phyloP scores from a whole-genome alignment of 2,329 filamentous ascomycete genomes.

The Drechslera avenae region DNA sequence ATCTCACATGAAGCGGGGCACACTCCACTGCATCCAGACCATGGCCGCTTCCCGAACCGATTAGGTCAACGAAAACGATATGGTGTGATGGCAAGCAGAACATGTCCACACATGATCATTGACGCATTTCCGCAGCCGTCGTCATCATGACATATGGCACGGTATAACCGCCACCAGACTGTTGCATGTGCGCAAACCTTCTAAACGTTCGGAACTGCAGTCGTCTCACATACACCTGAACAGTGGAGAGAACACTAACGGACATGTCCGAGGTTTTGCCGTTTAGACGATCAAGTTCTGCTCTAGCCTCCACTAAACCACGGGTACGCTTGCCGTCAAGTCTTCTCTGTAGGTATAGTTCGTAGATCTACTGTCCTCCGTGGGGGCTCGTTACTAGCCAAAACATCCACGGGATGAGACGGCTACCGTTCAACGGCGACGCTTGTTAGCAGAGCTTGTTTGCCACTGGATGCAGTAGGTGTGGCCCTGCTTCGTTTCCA shows the following conservation, averaged over 20 bases:
- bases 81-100: not conserved
- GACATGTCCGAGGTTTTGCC: constrained; percentile 1
- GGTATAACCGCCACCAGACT: no score
- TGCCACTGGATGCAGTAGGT: constrained; percentile 11
- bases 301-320: constrained; percentile 1
- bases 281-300: constrained; percentile 9
- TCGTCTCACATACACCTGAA: no score
- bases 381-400: constrained; percentile 15
- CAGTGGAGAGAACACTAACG: not conserved
- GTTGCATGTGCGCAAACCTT: no score
- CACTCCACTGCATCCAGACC: constrained; percentile 6
- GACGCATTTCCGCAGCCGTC: not conserved
- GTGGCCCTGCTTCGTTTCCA: constrained; percentile 13
- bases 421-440: constrained; percentile 4
- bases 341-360: constrained; percentile 7
- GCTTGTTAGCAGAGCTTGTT: constrained; percentile 13
- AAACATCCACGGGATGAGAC: not conserved
- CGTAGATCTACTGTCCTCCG: constrained; percentile 12
- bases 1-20: constrained; percentile 16
- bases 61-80: not conserved
- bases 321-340: not conserved
- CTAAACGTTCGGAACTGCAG: not conserved
- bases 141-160: constrained; percentile 4
- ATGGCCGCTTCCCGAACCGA: constrained; percentile 7
- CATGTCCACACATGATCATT: constrained; percentile 1